A percentile compares a stretch with the other conserved stretches of the same genome.
phyloP scores from a whole-genome alignment of 495 filamentous ascomycete species.

The Penicillium steckii region DNA sequence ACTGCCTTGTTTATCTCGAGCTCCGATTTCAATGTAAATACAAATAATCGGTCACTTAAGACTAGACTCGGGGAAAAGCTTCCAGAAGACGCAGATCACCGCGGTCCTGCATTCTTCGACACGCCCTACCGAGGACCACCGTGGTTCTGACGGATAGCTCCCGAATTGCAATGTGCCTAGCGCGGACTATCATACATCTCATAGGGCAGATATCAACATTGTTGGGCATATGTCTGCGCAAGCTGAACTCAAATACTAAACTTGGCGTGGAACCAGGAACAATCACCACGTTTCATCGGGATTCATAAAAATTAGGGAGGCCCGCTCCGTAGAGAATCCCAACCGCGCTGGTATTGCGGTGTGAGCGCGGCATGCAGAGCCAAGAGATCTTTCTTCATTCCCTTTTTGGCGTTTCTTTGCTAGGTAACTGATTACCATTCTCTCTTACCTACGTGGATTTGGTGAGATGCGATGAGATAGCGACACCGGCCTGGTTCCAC shows the following conservation, averaged over 20 bases:
- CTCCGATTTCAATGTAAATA: too few relatives aligned
- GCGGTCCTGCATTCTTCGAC: slow-evolving; percentile 7
- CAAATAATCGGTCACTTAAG: neutral
- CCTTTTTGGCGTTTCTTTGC: neutral
- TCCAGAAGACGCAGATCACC: slow-evolving; percentile 8
- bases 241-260: neutral
- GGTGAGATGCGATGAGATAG: slow-evolving; percentile 12
- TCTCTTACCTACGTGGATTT: slow-evolving; percentile 22
- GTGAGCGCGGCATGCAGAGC: neutral
- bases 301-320: too few relatives aligned
- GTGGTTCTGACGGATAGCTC: slow-evolving; percentile 7
- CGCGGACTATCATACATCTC: neutral
- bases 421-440: neutral
- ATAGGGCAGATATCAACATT: neutral
- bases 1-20: neutral
- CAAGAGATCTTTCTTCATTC: neutral
- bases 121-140: neutral
- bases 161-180: slow-evolving; percentile 4
- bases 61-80: neutral
- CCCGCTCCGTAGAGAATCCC: neutral
- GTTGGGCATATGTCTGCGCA: neutral
- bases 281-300: neutral
- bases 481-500: slow-evolving; percentile 3
- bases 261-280: neutral
- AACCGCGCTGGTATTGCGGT: neutral